phyloP scores from a whole-genome alignment of 768 basidiomycete species.

The Russula brevipes region DNA sequence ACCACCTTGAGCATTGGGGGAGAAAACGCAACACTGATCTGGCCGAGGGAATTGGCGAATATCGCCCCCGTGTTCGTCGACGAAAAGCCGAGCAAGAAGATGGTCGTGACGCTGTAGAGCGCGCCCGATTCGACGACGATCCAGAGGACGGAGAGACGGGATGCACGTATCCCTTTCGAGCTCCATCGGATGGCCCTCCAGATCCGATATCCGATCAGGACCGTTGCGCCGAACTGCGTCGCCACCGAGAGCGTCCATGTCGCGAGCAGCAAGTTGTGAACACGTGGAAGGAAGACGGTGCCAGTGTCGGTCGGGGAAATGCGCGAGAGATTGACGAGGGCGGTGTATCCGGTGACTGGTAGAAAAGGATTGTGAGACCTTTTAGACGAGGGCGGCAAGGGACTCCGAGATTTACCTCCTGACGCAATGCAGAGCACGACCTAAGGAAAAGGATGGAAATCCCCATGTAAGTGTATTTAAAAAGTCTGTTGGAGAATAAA shows the following conservation, averaged over 20 bases:
- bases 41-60: slow-evolving; percentile 6
- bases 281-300: background rate
- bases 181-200: background rate
- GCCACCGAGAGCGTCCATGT: slow-evolving; percentile 18
- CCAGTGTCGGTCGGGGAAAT: background rate
- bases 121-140: slow-evolving; percentile 20
- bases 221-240: slow-evolving; percentile 15
- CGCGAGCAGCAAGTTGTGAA: slow-evolving; percentile 7
- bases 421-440: background rate
- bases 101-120: slow-evolving; percentile 8
- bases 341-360: slow-evolving; percentile 10
- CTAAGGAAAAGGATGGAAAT: background rate
- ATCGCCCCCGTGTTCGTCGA: slow-evolving; percentile 1
- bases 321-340: background rate
- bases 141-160: slow-evolving; percentile 9
- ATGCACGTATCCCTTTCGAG: background rate
- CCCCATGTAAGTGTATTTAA: background rate
- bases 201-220: slow-evolving; percentile 13
- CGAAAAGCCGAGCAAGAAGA: slow-evolving; percentile 10
- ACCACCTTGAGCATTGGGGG: too few relatives aligned
- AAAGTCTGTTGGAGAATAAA: background rate
- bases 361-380: background rate
- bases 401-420: background rate
- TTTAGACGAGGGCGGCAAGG: background rate
- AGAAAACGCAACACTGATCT: slow-evolving; percentile 13